Evolutionary conservation across 768 basidiomycete species (phyloP), one percentile per base, ranked within the genome.

Genomic region (Naganishia friedmannii): DNA sequence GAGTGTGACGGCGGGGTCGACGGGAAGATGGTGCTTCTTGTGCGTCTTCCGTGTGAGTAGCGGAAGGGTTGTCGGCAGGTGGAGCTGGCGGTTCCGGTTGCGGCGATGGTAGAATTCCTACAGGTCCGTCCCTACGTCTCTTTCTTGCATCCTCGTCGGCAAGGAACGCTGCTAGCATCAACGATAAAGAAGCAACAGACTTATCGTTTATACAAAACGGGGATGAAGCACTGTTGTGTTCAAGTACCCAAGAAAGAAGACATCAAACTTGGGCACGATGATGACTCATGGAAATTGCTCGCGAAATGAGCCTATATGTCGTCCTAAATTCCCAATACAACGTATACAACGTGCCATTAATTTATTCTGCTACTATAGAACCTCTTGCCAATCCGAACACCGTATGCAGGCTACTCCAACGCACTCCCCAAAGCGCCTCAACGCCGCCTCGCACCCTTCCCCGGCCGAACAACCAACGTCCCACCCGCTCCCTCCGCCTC

Each of bases 381-480:
- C n/a, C n/a, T n/a, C n/a, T n/a, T n/a, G n/a, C n/a, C n/a, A n/a
- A n/a, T n/a, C n/a, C n/a, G n/a, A n/a, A n/a, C n/a, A n/a, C n/a
- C n/a, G 34, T 37, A 37, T 37, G 34, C 34, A 37, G 34, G 42
- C 42, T 17, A 42, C 42, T 42, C 34, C 2, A 42, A 42, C 42
- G 42, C 42, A 42, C 42, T 15, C 2, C 15, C 2, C 15, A 2
- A 2, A 42, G n/a, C 6, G n/a, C 48, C 48, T 51, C 48, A 51
- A 12, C 48, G 48, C 17, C 48, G 48, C 48, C 13, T 51, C 6
- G n/a, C 48, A 26, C n/a, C 48, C 23, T 26, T 51, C 3, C 48
- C 48, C n/a, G 48, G 48, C 48, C 48, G 48, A 51, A 51, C 48
- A 21, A 51, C 48, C 23, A 51, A 51, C 12, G 48, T 51, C n/a